Percentiles rank a stretch among this genome's conserved stretches.
phyloP scores from a whole-genome alignment of 1,284 basidiomycete species.

The Coniferiporia weirii region DNA sequence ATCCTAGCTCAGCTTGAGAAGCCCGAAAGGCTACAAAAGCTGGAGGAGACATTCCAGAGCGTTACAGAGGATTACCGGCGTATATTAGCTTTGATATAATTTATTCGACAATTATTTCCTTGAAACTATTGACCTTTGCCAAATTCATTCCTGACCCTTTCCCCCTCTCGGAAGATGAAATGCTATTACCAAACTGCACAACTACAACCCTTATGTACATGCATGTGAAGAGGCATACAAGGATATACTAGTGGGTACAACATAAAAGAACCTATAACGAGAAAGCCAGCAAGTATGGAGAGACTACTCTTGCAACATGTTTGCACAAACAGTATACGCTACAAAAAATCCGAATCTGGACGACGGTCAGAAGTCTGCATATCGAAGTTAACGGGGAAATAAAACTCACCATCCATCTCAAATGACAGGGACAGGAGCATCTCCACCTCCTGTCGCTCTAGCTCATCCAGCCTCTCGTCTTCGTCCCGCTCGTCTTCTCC shows the following conservation, averaged over 20 bases:
- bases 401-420: conserved; percentile 1
- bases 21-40: conserved; percentile 79
- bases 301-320: too few relatives aligned
- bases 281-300: too few relatives aligned
- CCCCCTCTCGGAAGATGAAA: not conserved
- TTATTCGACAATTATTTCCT: not conserved
- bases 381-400: not conserved
- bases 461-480: conserved; percentile 1
- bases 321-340: not conserved
- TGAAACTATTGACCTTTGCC: not conserved
- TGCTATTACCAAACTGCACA: not conserved
- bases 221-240: too few relatives aligned
- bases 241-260: too few relatives aligned
- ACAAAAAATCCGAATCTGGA: conserved; percentile 3
- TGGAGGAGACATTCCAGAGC: conserved; percentile 90
- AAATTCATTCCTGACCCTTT: not conserved
- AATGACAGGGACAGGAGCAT: conserved; percentile 1
- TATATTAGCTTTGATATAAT: conserved; percentile 56
- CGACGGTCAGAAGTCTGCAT: not conserved
- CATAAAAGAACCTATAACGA: too few relatives aligned
- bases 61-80: conserved; percentile 85
- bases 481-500: conserved; percentile 19
- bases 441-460: conserved; percentile 20
- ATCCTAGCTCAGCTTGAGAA: conserved; percentile 81
- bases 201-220: not conserved